A percentile compares a stretch with the other conserved stretches of the same genome.
Evolutionary conservation across 2,329 filamentous ascomycete genomes (phyloP).

Genomic region (Microdochium bolleyi): DNA sequence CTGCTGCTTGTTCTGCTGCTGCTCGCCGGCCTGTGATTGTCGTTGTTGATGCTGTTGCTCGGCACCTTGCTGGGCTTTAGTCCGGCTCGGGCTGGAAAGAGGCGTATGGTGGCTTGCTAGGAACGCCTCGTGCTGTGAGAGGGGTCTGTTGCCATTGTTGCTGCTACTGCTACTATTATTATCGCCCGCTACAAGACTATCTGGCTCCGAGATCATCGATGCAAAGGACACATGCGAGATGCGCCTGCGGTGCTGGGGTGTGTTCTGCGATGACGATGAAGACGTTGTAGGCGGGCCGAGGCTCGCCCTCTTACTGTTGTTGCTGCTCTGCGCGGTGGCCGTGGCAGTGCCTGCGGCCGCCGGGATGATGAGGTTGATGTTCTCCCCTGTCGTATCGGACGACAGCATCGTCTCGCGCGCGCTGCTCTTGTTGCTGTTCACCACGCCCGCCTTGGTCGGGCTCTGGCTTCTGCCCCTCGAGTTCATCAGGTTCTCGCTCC

Average conservation of each 20-base stretch:
- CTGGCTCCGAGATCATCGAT: constrained; percentile 23
- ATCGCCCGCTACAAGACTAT: constrained; percentile 26
- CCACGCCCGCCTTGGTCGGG: background rate
- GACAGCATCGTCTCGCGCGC: background rate
- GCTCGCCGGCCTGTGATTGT: background rate
- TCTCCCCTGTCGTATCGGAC: background rate
- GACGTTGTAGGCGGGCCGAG: too few relatives aligned
- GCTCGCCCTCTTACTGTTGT: background rate
- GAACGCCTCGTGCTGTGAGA: constrained; percentile 21
- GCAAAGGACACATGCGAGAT: constrained; percentile 22
- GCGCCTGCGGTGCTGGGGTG: constrained; percentile 13
- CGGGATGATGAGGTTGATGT: background rate
- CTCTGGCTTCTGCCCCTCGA: constrained; percentile 1
- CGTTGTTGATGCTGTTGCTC: background rate
- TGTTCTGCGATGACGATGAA: background rate
- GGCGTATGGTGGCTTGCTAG: constrained; percentile 16
- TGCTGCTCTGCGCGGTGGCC: background rate
- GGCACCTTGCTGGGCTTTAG: background rate
- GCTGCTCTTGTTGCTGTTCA: background rate
- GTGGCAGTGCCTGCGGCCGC: too few relatives aligned
- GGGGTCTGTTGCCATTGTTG: constrained; percentile 13
- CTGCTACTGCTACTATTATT: too few relatives aligned
- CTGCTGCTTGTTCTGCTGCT: constrained; percentile 4
- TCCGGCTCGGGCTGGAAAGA: constrained; percentile 35
- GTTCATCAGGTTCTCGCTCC: background rate